Percentiles rank a stretch among this genome's conserved stretches.
These are phyloP conservation scores for Aureobasidium sp. DNA, from an alignment of 2,329 filamentous ascomycete genomes.

Conservation along the genomic window DNA sequence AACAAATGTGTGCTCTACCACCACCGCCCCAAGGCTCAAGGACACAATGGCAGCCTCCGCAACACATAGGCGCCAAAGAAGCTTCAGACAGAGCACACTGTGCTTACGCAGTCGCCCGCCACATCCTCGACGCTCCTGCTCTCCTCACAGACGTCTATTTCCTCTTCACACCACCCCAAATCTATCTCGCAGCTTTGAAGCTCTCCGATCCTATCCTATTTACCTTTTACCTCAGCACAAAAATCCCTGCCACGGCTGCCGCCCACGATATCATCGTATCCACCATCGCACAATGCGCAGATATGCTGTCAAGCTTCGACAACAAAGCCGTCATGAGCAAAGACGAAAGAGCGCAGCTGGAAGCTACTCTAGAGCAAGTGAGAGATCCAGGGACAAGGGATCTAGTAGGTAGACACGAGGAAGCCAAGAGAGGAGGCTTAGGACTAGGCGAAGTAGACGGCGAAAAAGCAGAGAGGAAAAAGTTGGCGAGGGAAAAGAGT, in stretches of 20 bases:
- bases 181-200: conserved; percentile 74
- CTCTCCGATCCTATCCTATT: conserved; percentile 62
- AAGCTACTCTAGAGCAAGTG: conserved; percentile 64
- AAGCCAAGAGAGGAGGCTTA: conserved; percentile 41
- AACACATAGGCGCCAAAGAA: conserved; percentile 15
- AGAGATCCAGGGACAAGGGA: conserved; percentile 67
- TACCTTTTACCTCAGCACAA: conserved; percentile 38
- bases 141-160: conserved; percentile 94
- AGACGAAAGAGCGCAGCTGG: conserved; percentile 33
- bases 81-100: conserved; percentile 43
- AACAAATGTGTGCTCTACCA: conserved; percentile 25
- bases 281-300: conserved; percentile 33
- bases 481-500: conserved; percentile 35
- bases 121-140: conserved; percentile 63
- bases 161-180: conserved; percentile 88
- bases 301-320: conserved; percentile 28
- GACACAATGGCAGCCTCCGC: conserved; percentile 3
- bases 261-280: conserved; percentile 29
- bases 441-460: conserved; percentile 33
- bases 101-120: conserved; percentile 65
- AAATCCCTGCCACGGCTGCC: conserved; percentile 27
- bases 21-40: neutral
- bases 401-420: conserved; percentile 59
- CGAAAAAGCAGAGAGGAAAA: conserved; percentile 37
- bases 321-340: conserved; percentile 23